Conservation (phyloP, 2,329 filamentous ascomycete species). For the Colletotrichum chrysophilum region DNA sequence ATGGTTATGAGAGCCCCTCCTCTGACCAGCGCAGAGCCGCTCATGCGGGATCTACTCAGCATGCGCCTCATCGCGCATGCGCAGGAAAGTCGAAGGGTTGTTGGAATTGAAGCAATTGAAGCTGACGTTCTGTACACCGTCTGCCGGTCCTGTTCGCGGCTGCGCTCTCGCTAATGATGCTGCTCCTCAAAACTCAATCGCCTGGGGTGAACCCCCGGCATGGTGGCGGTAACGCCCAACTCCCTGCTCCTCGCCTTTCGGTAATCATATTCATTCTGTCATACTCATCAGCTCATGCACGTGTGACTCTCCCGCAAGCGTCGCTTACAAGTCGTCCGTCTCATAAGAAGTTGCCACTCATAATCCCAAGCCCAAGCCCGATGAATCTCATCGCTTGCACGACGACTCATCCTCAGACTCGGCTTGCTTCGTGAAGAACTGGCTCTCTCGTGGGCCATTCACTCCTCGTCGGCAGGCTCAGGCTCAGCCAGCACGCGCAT, state of each 20-base stretch:
- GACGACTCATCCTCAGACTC: background rate
- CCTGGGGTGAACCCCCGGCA: background rate
- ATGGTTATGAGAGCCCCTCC: background rate
- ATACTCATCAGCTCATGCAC: background rate
- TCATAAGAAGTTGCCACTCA: background rate
- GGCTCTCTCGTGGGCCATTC: background rate
- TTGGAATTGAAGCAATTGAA: too few species aligned
- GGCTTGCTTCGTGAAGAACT: background rate
- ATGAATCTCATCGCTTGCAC: background rate
- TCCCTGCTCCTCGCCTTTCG: background rate
- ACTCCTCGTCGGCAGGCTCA: conserved; percentile 3
- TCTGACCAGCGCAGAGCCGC: background rate
- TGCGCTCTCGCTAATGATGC: background rate
- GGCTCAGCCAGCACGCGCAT: conserved; percentile 10
- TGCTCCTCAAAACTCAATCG: background rate
- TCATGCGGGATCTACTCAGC: background rate
- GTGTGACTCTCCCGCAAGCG: rapidly evolving
- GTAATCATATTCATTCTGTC: background rate
- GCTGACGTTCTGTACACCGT: background rate
- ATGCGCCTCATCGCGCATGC: background rate
- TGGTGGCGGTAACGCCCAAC: background rate
- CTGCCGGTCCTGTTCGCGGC: background rate
- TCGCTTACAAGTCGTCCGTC: conserved; percentile 3
- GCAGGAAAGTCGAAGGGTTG: background rate
- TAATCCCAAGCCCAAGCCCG: background rate